phyloP scores from a whole-genome alignment of 306 rosid species.

The Begonia peltatifolia region DNA sequence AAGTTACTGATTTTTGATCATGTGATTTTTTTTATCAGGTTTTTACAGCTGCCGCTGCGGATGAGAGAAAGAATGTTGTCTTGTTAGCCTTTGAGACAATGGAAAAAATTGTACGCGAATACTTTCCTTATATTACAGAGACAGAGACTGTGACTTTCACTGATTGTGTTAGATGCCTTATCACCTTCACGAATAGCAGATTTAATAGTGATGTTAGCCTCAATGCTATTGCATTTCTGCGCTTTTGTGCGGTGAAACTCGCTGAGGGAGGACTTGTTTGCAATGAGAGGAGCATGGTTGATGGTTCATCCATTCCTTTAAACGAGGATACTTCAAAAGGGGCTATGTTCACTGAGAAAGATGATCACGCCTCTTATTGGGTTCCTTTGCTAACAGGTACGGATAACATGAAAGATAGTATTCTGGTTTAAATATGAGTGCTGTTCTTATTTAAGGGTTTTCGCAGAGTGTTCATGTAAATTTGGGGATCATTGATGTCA shows the following conservation, averaged over 20 bases:
- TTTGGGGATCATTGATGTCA: no score
- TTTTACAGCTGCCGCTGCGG: constrained; percentile 93
- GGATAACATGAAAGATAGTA: no score
- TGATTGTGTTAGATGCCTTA: constrained; percentile 90
- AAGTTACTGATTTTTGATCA: background rate
- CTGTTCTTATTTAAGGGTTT: no score
- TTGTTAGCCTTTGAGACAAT: constrained; percentile 92
- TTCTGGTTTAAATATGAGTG: no score
- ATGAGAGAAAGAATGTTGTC: constrained; percentile 84
- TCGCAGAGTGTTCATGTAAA: no score
- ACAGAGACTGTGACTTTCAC: constrained; percentile 93
- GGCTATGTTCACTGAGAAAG: constrained; percentile 41
- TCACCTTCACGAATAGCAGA: constrained; percentile 90
- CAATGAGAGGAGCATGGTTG: constrained; percentile 40
- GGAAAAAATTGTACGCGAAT: constrained; percentile 97
- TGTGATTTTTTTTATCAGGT: constrained; percentile 43
- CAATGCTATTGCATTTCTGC: constrained; percentile 98
- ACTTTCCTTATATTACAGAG: constrained; percentile 93
- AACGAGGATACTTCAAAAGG: constrained; percentile 28
- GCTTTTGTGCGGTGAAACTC: constrained; percentile 95
- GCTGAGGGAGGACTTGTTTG: constrained; percentile 94
- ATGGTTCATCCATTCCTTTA: constrained; percentile 25
- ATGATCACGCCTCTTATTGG: constrained; percentile 80
- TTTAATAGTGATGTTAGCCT: constrained; percentile 98
- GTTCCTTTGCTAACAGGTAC: constrained; percentile 84